Evolutionary conservation across 2,329 filamentous ascomycete species (phyloP).

Genomic region (Xylogone sp.): DNA sequence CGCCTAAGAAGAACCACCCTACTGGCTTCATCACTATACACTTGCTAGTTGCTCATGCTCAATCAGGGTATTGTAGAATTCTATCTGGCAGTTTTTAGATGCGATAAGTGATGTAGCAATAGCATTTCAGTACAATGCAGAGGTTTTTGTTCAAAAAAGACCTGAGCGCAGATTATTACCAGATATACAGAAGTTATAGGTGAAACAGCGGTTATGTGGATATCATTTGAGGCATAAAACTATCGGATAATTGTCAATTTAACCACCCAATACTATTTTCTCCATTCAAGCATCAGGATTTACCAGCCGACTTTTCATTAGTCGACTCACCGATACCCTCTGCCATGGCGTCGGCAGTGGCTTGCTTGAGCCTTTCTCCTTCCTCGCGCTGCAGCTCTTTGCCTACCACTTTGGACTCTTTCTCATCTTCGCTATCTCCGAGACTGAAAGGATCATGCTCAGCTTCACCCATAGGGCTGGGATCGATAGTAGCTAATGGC

Average conservation of each 20-base stretch:
- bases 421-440: slow-evolving; percentile 92
- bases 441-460: slow-evolving; percentile 97
- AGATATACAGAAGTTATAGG: not conserved
- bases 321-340: slow-evolving; percentile 31
- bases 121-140: too few species aligned
- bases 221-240: not conserved
- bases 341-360: slow-evolving; percentile 46
- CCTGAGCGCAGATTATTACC: not conserved
- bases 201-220: not conserved
- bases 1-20: too few species aligned
- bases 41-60: too few species aligned
- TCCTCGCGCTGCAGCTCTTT: slow-evolving; percentile 52
- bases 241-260: not conserved
- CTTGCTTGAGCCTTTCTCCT: slow-evolving; percentile 59
- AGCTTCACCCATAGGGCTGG: slow-evolving; percentile 74
- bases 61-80: too few species aligned
- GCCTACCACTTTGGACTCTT: slow-evolving; percentile 61
- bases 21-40: too few species aligned
- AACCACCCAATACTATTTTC: not conserved
- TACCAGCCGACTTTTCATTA: slow-evolving; percentile 24
- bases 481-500: slow-evolving; percentile 80
- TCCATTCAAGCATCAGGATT: not conserved
- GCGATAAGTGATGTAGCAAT: too few species aligned
- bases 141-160: too few species aligned
- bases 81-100: too few species aligned